Evolutionary conservation across 257 asterid species (phyloP), one percentile per base, ranked within the genome.

Genomic region (Petrea volubilis): DNA sequence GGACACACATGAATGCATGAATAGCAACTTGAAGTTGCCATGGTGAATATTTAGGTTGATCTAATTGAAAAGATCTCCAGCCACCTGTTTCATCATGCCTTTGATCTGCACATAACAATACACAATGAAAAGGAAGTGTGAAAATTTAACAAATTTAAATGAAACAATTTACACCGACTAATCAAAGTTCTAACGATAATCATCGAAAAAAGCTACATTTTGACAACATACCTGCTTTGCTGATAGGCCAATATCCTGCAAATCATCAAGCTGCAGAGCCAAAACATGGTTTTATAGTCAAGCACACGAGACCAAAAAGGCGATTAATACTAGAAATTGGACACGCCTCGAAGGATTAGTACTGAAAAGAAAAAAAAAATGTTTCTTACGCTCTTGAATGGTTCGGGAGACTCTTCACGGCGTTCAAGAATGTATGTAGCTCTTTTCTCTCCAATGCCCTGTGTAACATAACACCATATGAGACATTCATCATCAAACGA

Each of bases 381-480:
- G 43, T 25, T 67, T 1, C 96, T 80, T 82, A 93, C 97, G 17
- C 29, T 79, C 78, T 90, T 93, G 72, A 93, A 93, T 70, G 93
- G 98, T 62, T 87, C 92, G 0, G 92, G 89, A 64, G 95, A 81
- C 66, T 86, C 86, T 64, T 88, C 90, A 3, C 98, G 97, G 43
- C 80, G 84, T 74, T 90, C 81, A 61, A 93, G 89, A 72, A 93
- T 90, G 43, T 80, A 85, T 13, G 83, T 61, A 10, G 98, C 92
- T 81, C 98, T 82, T 71, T 88, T 90, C 70, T 93, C 98, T 60
- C 96, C 97, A 69, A 93, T 93, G 8, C 97, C 97, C 98, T 93
- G 68, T 36, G 59, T 17, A 50, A 41, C 23, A 29, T 64, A 23
- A 36, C 27, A 71, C 57, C 49, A 33, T 41, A 52, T 75, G 25